Evolutionary conservation across 805 yeast genomes (phyloP).

Genomic region (Debaryomyces maramus): DNA sequence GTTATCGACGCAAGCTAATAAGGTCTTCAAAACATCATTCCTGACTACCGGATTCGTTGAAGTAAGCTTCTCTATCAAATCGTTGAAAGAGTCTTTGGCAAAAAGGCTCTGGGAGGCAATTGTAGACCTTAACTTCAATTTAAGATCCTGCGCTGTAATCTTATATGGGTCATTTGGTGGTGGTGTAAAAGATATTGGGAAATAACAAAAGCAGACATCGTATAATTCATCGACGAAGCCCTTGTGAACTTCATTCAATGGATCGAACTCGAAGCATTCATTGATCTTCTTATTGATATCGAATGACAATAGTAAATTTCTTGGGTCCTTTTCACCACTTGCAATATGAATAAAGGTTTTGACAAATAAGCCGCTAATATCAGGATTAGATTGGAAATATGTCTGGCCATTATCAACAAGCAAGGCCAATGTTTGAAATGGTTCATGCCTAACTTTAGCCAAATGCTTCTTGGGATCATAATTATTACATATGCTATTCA

Average conservation of each 20-base stretch:
- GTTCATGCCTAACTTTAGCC: constrained; percentile 60
- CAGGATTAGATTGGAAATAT: constrained; percentile 15
- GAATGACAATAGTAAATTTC: constrained; percentile 75
- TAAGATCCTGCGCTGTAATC: constrained; percentile 73
- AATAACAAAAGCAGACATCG: constrained; percentile 89
- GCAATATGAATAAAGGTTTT: constrained; percentile 66
- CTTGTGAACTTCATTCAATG: constrained; percentile 31
- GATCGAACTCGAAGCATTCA: constrained; percentile 30
- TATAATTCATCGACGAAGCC: constrained; percentile 66
- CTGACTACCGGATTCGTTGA: constrained; percentile 74
- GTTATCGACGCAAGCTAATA: constrained; percentile 53
- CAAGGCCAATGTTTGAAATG: constrained; percentile 51
- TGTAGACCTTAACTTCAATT: constrained; percentile 57
- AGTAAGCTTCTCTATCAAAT: constrained; percentile 73
- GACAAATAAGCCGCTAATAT: constrained; percentile 44
- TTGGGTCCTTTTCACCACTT: constrained; percentile 91
- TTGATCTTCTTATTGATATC: constrained; percentile 51
- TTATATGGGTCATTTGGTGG: constrained; percentile 87
- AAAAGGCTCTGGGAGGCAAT: constrained; percentile 60
- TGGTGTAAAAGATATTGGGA: constrained; percentile 93
- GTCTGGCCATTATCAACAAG: constrained; percentile 30
- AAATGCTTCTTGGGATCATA: constrained; percentile 60
- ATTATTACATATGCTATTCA: constrained; percentile 31
- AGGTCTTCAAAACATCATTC: constrained; percentile 67
- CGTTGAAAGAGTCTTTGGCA: constrained; percentile 74